Base-by-base conservation (phyloP, 2,329 filamentous ascomycete genomes). In the Phaeomoniella chlamydospora region DNA sequence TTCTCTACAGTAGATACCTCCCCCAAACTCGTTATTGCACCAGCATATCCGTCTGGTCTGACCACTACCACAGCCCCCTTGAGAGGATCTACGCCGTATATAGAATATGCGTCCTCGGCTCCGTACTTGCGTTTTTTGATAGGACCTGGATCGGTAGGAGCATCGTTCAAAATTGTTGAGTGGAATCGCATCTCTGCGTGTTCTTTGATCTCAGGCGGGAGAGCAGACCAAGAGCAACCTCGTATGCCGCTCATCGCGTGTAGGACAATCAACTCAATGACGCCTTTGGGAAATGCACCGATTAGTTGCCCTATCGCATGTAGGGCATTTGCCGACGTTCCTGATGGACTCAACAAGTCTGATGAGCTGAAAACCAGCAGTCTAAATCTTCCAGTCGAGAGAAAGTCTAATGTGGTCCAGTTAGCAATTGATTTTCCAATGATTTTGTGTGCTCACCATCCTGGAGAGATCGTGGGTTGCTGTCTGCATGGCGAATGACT, bases 101-200 rank as follows among this genome's bases (percentile, higher is more conserved):
- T 49, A 3, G 40, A 40, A 36, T 59, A 59, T 1, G 53, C 51
- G 43, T 59, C 54, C 17, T 57, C 55, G 15, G 50, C 41, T 17
- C 49, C 49, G n/a, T n/a, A n/a, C n/a, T n/a, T n/a, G 31, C 49
- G n/a, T n/a, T n/a, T n/a, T n/a, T n/a, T n/a, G n/a, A n/a, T n/a
- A n/a, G n/a, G 6, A 26, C 22, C 22, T 6, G 22, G 22, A 9
- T n/a, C 22, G 22, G 22, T 26, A 26, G 22, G n/a, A n/a, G 9
- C n/a, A n/a, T n/a, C n/a, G n/a, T n/a, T n/a, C n/a, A n/a, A n/a
- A n/a, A n/a, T n/a, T n/a, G n/a, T n/a, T n/a, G n/a, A 52, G 35
- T 58, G 52, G 32, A 55, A 55, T 1, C 42, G 43, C 54, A 57
- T 59, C 39, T 58, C 56, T 2, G 50, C 53, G 38, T 47, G 42